Percentiles rank a stretch among this genome's conserved stretches.
Evolutionary conservation across 768 basidiomycete genomes (phyloP).

Genomic region (Russula brevipes): DNA sequence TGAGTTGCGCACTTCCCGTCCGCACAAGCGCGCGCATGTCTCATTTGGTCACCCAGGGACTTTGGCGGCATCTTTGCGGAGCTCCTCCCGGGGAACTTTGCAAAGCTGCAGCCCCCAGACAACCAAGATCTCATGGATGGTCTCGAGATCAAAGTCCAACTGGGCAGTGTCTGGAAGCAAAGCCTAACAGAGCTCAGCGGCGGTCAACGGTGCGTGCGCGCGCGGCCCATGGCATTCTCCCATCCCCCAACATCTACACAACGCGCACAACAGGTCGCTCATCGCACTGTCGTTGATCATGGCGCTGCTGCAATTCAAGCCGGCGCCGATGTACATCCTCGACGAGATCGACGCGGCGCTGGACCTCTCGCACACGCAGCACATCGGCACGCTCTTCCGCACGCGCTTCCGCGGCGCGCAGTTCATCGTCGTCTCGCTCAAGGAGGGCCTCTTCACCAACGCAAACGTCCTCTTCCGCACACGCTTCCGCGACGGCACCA

Average conservation of each 20-base stretch:
- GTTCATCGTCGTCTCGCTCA: conserved; percentile 95
- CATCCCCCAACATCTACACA: neutral
- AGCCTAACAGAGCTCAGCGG: conserved; percentile 95
- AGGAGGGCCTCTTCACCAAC: conserved; percentile 96
- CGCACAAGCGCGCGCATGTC: neutral
- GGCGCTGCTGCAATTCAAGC: conserved; percentile 98
- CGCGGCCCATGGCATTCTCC: neutral
- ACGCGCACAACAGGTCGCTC: conserved; percentile 63
- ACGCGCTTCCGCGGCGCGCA: conserved; percentile 97
- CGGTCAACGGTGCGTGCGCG: conserved; percentile 73
- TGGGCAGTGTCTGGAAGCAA: conserved; percentile 96
- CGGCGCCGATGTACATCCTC: conserved; percentile 98
- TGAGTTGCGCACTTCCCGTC: conserved; percentile 30
- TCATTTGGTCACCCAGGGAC: conserved; percentile 48
- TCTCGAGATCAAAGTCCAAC: conserved; percentile 92
- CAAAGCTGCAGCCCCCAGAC: conserved; percentile 90
- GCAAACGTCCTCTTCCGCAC: conserved; percentile 95
- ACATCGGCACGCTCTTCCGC: conserved; percentile 96
- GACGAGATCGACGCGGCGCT: conserved; percentile 98
- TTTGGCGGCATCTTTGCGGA: conserved; percentile 97
- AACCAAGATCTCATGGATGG: conserved; percentile 91
- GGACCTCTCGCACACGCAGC: conserved; percentile 93
- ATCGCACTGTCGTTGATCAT: conserved; percentile 98
- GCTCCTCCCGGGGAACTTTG: conserved; percentile 91
- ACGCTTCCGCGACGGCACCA: conserved; percentile 90